Conservation (phyloP, 306 rosid genomes). For the Malus fusca region DNA sequence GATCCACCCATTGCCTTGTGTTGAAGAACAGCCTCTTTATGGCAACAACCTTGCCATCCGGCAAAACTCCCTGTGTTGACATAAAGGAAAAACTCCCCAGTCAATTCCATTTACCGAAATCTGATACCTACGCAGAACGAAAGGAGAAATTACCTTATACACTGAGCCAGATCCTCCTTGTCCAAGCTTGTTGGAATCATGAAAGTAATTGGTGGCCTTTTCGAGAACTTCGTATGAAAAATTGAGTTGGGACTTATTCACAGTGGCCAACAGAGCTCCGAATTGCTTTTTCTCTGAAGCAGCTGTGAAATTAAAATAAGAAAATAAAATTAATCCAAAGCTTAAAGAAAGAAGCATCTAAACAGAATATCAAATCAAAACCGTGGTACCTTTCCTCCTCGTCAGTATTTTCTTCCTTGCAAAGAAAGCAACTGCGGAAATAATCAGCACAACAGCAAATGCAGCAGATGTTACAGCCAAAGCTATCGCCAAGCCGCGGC, state of each 20-base stretch:
- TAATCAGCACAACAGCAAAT: slow-evolving; percentile 37
- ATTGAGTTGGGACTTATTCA: slow-evolving; percentile 53
- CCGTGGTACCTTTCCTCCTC: slow-evolving; percentile 39
- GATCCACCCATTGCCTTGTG: slow-evolving; percentile 44
- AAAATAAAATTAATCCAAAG: neutral
- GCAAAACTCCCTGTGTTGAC: slow-evolving; percentile 24
- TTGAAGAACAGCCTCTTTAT: slow-evolving; percentile 55
- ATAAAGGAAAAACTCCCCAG: neutral
- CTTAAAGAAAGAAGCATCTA: neutral
- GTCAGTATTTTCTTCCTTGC: slow-evolving; percentile 31
- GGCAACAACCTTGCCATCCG: slow-evolving; percentile 32
- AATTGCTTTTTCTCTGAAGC: slow-evolving; percentile 48
- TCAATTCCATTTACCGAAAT: neutral
- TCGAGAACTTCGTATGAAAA: slow-evolving; percentile 60
- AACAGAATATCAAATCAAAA: slow-evolving; percentile 1
- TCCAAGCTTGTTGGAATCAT: slow-evolving; percentile 52
- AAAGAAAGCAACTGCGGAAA: slow-evolving; percentile 34
- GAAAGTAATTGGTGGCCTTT: slow-evolving; percentile 58
- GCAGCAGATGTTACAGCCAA: slow-evolving; percentile 34
- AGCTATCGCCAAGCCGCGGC: slow-evolving; percentile 15
- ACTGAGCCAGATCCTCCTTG: slow-evolving; percentile 87
- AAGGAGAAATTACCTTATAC: slow-evolving; percentile 37
- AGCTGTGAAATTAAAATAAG: neutral
- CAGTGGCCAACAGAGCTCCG: slow-evolving; percentile 40
- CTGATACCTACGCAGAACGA: neutral